Evolutionary conservation across 2,329 filamentous ascomycete species (phyloP).

Genomic region (Fusarium mangiferae): DNA sequence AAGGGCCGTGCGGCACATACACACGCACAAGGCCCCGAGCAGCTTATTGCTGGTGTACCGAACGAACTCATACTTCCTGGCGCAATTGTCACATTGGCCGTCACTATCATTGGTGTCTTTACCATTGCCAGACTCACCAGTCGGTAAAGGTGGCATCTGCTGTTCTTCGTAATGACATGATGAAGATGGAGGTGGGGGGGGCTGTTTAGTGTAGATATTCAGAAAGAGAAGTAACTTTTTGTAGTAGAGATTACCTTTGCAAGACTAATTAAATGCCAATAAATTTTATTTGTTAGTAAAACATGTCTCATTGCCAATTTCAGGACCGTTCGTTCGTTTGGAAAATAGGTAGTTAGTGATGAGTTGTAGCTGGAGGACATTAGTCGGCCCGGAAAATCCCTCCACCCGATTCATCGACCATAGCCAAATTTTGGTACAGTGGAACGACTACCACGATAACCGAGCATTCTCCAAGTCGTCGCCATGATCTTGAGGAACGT

Average conservation of each 20-base stretch:
- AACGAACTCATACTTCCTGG: conserved; percentile 94
- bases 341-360: neutral
- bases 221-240: conserved; percentile 41
- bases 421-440: conserved; percentile 46
- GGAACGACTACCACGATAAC: conserved; percentile 33
- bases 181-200: conserved; percentile 42
- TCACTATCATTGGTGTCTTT: conserved; percentile 94
- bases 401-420: conserved; percentile 16
- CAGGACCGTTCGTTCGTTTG: neutral
- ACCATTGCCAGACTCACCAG: conserved; percentile 77
- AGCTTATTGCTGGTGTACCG: conserved; percentile 89
- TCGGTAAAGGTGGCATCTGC: conserved; percentile 52
- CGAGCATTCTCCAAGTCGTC: conserved; percentile 41
- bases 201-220: conserved; percentile 48
- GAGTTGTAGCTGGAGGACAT: neutral
- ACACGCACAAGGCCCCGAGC: conserved; percentile 70
- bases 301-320: neutral
- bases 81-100: conserved; percentile 93
- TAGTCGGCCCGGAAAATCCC: conserved; percentile 42
- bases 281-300: conserved; percentile 24
- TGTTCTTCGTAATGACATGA: conserved; percentile 49
- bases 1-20: conserved; percentile 54
- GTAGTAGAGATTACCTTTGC: conserved; percentile 44
- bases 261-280: conserved; percentile 38
- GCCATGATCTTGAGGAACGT: conserved; percentile 68